Percentiles rank a stretch among this genome's conserved stretches.
phyloP scores from a whole-genome alignment of 225 moss, liverwort and hornwort genomes.

The Thuidium tamariscinum region DNA sequence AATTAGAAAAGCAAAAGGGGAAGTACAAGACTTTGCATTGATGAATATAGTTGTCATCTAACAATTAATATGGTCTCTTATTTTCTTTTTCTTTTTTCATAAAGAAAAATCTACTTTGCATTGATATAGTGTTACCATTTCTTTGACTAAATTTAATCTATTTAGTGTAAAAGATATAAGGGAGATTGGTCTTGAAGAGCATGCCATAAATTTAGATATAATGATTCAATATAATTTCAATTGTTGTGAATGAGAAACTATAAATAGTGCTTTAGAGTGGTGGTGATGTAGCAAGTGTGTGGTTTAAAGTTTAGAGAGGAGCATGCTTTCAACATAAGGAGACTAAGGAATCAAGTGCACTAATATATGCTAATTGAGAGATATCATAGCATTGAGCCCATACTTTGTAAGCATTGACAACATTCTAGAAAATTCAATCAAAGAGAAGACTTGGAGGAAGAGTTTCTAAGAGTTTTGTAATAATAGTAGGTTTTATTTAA shows the following conservation, averaged over 20 bases:
- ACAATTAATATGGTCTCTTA: not conserved
- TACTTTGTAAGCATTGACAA: not conserved
- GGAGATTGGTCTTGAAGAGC: too few relatives aligned
- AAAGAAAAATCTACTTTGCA: too few relatives aligned
- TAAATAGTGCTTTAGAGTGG: not conserved
- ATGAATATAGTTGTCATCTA: not conserved
- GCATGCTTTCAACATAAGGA: not conserved
- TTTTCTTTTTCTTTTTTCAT: not conserved
- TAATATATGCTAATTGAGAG: not conserved
- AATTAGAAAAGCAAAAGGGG: not conserved
- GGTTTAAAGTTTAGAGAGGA: not conserved
- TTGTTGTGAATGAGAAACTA: not conserved
- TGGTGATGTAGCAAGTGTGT: not conserved
- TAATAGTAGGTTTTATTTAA: not conserved
- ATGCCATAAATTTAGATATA: not conserved
- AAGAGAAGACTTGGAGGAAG: not conserved
- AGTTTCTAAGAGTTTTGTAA: not conserved
- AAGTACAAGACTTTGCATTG: too few relatives aligned
- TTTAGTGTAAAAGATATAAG: too few relatives aligned
- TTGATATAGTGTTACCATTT: not conserved
- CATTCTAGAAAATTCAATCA: not conserved
- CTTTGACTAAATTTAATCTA: not conserved
- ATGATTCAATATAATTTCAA: not conserved
- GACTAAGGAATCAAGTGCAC: too few relatives aligned
- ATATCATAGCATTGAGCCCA: fast-evolving